Base-by-base conservation (phyloP, 148 eudicot species). In the Bassia scoparia region DNA sequence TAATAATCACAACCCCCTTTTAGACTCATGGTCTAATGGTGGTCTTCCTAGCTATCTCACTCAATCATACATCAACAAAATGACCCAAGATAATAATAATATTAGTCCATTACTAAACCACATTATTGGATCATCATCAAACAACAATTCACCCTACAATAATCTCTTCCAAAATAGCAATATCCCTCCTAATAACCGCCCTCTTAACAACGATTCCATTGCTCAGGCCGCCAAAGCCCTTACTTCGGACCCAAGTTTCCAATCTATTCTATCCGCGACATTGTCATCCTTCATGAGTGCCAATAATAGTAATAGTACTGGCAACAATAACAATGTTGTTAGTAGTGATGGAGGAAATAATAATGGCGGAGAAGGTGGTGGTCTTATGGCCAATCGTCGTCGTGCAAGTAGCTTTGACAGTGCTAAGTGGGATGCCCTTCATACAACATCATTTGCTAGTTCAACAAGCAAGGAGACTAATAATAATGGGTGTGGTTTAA, bases 191-290 rank as follows among this genome's bases (percentile, higher is more conserved):
- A 65, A 37, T 31, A 63, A 27, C 48, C 52, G 46, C 26, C 56
- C 59, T 41, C 67, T 79, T 55, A 76, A 59, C 43, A 81, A 76
- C 37, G 84, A 80, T 27, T 50, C 76, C 29, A 77, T 90, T 64
- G 88, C 87, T 18, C 93, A 91, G 56, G 98, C 98, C 50, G 90
- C 93, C 4, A 93, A 86, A 84, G 94, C 89, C 27, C 85, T 93
- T 58, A 90, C 98, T 6, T 89, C 98, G 0, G 88, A 93, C 75
- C 98, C 98, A 15, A 83, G 73, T 68, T 93, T 93, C 70, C 98
- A 89, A 18, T 87, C 96, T 3, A 91, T 86, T 44, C 65, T 93
- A 50, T 83, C 86, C 0, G 87, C 88, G 0, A 96, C 98, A 55
- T 78, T 93, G 5, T 77, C 89, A 37, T 87, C 96, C 6, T 85